Conservation (phyloP, 2,329 filamentous ascomycete species). For the Cordyceps javanica region DNA sequence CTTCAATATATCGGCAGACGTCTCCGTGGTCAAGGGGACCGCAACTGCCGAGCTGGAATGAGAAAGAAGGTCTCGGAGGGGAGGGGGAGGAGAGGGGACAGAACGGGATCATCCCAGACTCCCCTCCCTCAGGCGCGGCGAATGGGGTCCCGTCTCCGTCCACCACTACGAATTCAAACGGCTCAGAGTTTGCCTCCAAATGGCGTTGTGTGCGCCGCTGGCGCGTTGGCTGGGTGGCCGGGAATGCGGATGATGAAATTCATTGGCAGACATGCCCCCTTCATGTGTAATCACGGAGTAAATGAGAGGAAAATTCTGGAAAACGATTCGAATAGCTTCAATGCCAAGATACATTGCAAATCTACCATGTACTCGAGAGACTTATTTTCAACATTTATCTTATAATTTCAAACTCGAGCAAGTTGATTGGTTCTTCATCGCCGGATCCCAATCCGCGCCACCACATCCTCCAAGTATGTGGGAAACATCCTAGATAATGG, state of each 20-base stretch:
- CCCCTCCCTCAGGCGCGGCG: neutral
- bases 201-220: no score
- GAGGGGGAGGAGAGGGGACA: neutral
- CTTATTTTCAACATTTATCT: neutral
- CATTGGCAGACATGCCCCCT: no score
- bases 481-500: no score
- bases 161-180: neutral
- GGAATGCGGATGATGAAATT: neutral
- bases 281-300: no score
- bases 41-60: slow-evolving; percentile 1
- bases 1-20: neutral
- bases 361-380: no score
- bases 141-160: neutral
- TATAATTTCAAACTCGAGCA: no score
- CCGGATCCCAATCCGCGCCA: neutral
- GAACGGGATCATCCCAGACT: neutral
- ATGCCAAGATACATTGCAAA: no score
- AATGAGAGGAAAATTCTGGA: no score
- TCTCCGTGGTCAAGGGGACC: neutral
- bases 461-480: neutral
- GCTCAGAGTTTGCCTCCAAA: neutral
- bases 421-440: no score
- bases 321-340: no score
- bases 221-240: neutral
- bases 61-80: neutral